Evolutionary conservation across 805 yeast species (phyloP), one percentile per base, ranked within the genome.

Genomic region (Yamadazyma insecticola): DNA sequence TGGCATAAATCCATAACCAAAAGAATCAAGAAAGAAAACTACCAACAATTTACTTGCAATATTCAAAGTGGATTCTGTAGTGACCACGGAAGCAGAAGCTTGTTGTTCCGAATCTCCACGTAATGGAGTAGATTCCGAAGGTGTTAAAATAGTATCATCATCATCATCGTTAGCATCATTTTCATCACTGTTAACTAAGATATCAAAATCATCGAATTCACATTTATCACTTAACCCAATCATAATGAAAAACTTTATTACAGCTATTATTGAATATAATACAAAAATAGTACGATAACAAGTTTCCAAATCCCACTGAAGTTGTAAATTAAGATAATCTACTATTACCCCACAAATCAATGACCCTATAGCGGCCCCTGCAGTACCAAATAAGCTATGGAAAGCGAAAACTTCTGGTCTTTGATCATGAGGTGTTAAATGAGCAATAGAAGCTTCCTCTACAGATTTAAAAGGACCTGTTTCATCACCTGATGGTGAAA

Each of bases 1-100:
- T 2, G 95, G 79, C 87, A 87, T 82, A 55, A 88, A 82, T 1
- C 96, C 96, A 41, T 76, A 78, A 0, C 95, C 96, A 29, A 88
- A 68, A 2, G 96, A 86, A 54, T 88, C 97, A 18, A 85, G 49
- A 78, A 85, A 84, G 50, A 88, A 89, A 12, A 81, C 67, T 5
- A 70, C 52, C 15, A 80, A 55, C 4, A 81, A 57, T 30, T 70
- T 69, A 14, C 69, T 31, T 4, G 45, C 42, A 5, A 41, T 37
- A 22, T 22, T 31, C 14, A 30, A 17, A 9, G 45, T 38, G 7
- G 39, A 29, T 2, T 31, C 37, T 6, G 26, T 19, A 18, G 14
- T 13, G 8, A 21, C 19, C 11, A 13, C 19, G 35, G 25, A 14
- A 30, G 32, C 23, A 32, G 38, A 17, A 13, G 21, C 13, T 13